Percentiles rank a stretch among this genome's conserved stretches.
Evolutionary conservation across 1,139 yeast genomes (phyloP).

Genomic region (Pichia sp.): DNA sequence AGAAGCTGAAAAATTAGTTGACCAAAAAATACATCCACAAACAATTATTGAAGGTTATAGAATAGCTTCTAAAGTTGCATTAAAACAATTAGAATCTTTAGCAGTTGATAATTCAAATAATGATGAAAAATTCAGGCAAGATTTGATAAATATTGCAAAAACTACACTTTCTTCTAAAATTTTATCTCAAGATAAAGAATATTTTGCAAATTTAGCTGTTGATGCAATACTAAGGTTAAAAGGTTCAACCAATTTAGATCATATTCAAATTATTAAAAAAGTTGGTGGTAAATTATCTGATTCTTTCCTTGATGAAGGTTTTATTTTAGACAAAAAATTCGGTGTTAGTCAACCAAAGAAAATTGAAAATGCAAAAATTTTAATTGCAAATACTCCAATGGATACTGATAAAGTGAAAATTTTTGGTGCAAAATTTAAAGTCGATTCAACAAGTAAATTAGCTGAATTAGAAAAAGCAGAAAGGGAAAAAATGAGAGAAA

Average conservation of each 20-base stretch:
- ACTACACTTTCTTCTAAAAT: slow-evolving; percentile 93
- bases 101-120: slow-evolving; percentile 72
- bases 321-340: slow-evolving; percentile 81
- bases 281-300: slow-evolving; percentile 89
- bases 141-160: slow-evolving; percentile 78
- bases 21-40: slow-evolving; percentile 93
- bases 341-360: slow-evolving; percentile 92
- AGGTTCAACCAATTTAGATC: slow-evolving; percentile 91
- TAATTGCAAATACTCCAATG: slow-evolving; percentile 93
- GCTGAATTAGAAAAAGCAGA: slow-evolving; percentile 97
- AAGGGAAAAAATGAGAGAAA: slow-evolving; percentile 82
- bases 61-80: slow-evolving; percentile 78
- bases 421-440: slow-evolving; percentile 96
- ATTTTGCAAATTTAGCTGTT: slow-evolving; percentile 84
- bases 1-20: slow-evolving; percentile 92
- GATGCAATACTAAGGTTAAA: slow-evolving; percentile 88
- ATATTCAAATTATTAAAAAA: slow-evolving; percentile 88
- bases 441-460: slow-evolving; percentile 87
- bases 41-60: slow-evolving; percentile 94
- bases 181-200: slow-evolving; percentile 87
- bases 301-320: slow-evolving; percentile 93
- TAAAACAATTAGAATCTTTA: slow-evolving; percentile 66
- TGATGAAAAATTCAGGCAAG: slow-evolving; percentile 61
- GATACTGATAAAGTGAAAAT: slow-evolving; percentile 96
- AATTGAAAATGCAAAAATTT: slow-evolving; percentile 74